Evolutionary conservation across 352 stramenopile species (phyloP).

Genomic region (Globisporangium radiosum): DNA sequence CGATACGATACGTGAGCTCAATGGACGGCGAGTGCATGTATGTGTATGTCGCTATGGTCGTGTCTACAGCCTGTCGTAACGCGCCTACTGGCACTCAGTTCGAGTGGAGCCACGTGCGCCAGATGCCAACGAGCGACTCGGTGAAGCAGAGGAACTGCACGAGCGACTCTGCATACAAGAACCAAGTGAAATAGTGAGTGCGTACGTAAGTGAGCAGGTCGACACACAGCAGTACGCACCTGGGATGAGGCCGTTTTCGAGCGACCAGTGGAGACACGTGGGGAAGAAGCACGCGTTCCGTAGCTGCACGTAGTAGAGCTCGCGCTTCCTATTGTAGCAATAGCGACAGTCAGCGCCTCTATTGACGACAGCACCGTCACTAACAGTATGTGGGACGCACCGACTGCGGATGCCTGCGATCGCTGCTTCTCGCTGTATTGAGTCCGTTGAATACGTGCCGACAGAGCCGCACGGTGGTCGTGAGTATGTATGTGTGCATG

Average conservation of each 20-base stretch:
- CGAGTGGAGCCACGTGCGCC: conserved; percentile 65
- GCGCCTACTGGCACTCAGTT: conserved; percentile 7
- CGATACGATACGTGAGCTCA: not conserved
- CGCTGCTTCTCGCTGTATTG: conserved; percentile 25
- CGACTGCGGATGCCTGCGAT: conserved; percentile 39
- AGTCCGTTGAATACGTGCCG: too few species aligned
- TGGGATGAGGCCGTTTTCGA: conserved; percentile 59
- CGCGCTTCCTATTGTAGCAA: conserved; percentile 25
- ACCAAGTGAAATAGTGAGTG: not conserved
- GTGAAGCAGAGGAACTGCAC: conserved; percentile 70
- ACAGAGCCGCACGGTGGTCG: conserved; percentile 1
- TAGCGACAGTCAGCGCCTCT: too few species aligned
- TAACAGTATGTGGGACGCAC: conserved; percentile 16
- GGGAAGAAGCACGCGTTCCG: conserved; percentile 80
- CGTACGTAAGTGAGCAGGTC: not conserved
- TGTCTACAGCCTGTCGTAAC: not conserved
- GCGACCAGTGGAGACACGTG: conserved; percentile 77
- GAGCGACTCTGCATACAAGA: conserved; percentile 34
- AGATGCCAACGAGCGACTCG: conserved; percentile 59
- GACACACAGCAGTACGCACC: conserved; percentile 21
- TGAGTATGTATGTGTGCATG: not conserved
- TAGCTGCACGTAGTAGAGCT: conserved; percentile 74
- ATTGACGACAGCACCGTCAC: not conserved
- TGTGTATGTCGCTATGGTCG: not conserved
- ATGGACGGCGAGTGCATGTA: not conserved